Percentiles rank a stretch among this genome's conserved stretches.
phyloP scores from a whole-genome alignment of 495 filamentous ascomycete genomes.

The Oleoguttula mirabilis region DNA sequence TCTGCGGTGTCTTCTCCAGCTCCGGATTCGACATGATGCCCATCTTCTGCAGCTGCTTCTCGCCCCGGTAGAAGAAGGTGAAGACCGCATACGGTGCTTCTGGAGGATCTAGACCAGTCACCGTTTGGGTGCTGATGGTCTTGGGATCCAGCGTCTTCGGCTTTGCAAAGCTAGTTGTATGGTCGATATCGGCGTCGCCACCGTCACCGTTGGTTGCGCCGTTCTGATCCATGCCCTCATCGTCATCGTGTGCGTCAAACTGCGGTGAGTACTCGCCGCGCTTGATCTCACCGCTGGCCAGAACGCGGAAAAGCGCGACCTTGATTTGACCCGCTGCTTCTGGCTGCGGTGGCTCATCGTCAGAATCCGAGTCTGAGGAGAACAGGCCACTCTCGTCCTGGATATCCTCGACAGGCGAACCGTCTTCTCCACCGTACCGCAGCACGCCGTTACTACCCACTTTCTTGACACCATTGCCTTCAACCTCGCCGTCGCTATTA shows the following conservation, averaged over 20 bases:
- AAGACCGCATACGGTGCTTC: slow-evolving; percentile 94
- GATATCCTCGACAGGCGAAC: slow-evolving; percentile 58
- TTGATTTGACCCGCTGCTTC: slow-evolving; percentile 98
- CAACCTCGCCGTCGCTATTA: slow-evolving; percentile 28
- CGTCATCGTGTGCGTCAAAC: slow-evolving; percentile 92
- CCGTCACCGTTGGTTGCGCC: slow-evolving; percentile 29
- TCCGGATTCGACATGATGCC: slow-evolving; percentile 60
- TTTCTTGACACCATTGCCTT: slow-evolving; percentile 37
- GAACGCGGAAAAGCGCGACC: slow-evolving; percentile 86
- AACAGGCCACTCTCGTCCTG: slow-evolving; percentile 59
- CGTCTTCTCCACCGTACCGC: slow-evolving; percentile 62
- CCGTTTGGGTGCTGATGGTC: slow-evolving; percentile 93
- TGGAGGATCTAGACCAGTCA: slow-evolving; percentile 92
- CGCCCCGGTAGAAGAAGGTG: slow-evolving; percentile 94
- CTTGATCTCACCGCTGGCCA: slow-evolving; percentile 94
- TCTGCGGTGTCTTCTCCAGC: slow-evolving; percentile 40
- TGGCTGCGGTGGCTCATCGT: slow-evolving; percentile 71
- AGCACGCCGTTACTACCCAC: slow-evolving; percentile 49
- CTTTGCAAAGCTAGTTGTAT: slow-evolving; percentile 97
- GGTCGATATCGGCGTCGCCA: slow-evolving; percentile 65
- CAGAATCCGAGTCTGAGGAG: slow-evolving; percentile 55
- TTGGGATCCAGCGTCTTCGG: slow-evolving; percentile 95
- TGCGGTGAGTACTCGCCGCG: slow-evolving; percentile 95
- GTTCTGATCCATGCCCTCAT: slow-evolving; percentile 40
- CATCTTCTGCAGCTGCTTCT: slow-evolving; percentile 96